Evolutionary conservation across 176 grass and related monocot genomes (phyloP), one percentile per base, ranked within the genome.

Genomic region (Oryza coarctata): DNA sequence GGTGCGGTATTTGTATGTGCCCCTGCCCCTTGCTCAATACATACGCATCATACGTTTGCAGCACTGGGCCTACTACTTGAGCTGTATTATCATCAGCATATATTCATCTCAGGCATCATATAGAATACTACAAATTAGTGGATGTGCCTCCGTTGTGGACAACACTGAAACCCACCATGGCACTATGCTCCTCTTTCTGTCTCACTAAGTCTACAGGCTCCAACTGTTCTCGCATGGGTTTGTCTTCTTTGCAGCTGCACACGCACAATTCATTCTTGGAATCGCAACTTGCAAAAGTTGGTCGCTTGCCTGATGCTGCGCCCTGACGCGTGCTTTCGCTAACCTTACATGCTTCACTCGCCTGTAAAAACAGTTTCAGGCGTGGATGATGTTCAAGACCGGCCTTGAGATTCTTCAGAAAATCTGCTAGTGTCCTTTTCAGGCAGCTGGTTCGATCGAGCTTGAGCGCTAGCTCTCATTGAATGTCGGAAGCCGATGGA

Each of bases 91-190:
- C 23, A 31, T 38, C 47, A 5, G 65, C 12, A 33, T 77, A 85
- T 60, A 60, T 60, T 60, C 55, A 60, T 23, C 9, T 86, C 44
- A 61, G 58, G 73, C 38, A 70, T 12, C 74, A 47, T 84, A 88
- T 67, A 34, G 68, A 60, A 79, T 78, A 41, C 27, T 67, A 45
- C 33, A 40, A 70, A 79, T 39, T 31, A 43, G 83, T 73, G 73
- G 83, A 70, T 25, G 78, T 86, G 83, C 78, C 72, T 57, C 83
- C 73, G 18, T 49, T 57, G 73, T 89, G 88, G 79, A 77, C 60
- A 86, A 82, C 88, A 86, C 23, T 5, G 71, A 67, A 61, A 75
- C 83, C 83, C 79, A 86, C 73, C 67, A 40, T 44, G 12, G 58
- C 66, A 25, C 35, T 67, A 61, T 34, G 60, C 31, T 15, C 55